Evolutionary conservation across 768 basidiomycete species (phyloP), one percentile per base, ranked within the genome.

Genomic region (Serendipita sp.): DNA sequence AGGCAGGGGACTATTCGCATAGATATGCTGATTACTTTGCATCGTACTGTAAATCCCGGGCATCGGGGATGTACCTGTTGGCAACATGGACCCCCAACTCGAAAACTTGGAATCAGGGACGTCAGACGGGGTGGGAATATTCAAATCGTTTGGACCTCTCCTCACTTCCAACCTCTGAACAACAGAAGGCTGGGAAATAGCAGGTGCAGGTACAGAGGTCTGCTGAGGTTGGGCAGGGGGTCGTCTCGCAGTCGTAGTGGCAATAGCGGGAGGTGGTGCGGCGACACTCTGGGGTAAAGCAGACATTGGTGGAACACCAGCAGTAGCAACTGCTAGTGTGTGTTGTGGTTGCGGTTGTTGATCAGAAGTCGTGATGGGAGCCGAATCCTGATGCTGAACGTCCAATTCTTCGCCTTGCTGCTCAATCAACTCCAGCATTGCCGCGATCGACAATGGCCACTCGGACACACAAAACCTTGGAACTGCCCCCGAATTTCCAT

Each of bases 61-160:
- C 45, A 48, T 48, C 7, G 7, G n/a, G 11, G 42, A 11, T 20
- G 45, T 20, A 9, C 20, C n/a, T 20, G 45, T 20, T 20, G 45
- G 20, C n/a, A 33, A 24, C 22, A 31, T 24, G 11, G 53, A 58
- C 11, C 53, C 53, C 53, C 53, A 58, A n/a, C 53, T 58, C 17
- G 53, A 58, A 58, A 58, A 58, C 53, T 58, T 58, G 13, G 53
- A 58, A 31, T 58, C 53, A 31, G 31, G 53, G 30, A 26, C 45
- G n/a, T 48, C 45, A 20, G 45, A 48, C 45, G 45, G 45, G 7
- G 45, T 48, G 20, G 45, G 45, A 48, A 48, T 48, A 9, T 20
- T 28, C n/a, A 48, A n/a, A 28, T 48, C 45, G 26, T 48, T 48
- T 5, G 26, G 45, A 48, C 45, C 45, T 17, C n/a, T 48, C 9